A percentile compares a stretch with the other conserved stretches of the same genome.
phyloP scores from a whole-genome alignment of 805 yeast species.

The Henningerozyma blattae region DNA sequence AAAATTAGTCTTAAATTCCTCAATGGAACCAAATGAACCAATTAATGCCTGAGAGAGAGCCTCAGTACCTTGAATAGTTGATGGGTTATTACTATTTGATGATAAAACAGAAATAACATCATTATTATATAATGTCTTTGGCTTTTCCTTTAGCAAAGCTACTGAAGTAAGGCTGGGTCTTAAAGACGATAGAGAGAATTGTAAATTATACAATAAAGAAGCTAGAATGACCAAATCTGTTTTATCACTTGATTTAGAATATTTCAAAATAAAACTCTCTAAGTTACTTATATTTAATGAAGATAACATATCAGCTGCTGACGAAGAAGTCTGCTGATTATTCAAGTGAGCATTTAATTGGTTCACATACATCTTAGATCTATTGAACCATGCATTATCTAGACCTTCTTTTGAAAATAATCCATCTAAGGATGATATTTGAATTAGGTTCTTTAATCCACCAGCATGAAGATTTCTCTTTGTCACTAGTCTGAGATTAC shows the following conservation, averaged over 20 bases:
- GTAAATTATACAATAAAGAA: slow-evolving; percentile 27
- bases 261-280: slow-evolving; percentile 14
- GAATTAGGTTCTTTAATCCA: slow-evolving; percentile 14
- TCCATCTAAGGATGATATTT: slow-evolving; percentile 34
- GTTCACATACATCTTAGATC: slow-evolving; percentile 28
- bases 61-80: slow-evolving; percentile 22
- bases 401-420: slow-evolving; percentile 36
- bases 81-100: slow-evolving; percentile 19
- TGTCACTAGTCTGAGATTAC: no score
- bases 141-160: neutral
- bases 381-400: slow-evolving; percentile 38
- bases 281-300: no score
- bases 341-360: slow-evolving; percentile 25
- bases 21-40: slow-evolving; percentile 61
- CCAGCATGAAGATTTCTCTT: no score
- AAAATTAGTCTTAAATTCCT: slow-evolving; percentile 62
- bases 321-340: no score
- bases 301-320: no score
- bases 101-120: slow-evolving; percentile 1
- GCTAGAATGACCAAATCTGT: slow-evolving; percentile 28
- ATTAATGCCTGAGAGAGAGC: slow-evolving; percentile 36
- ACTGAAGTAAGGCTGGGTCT: slow-evolving; percentile 5
- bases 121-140: neutral
- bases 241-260: slow-evolving; percentile 21
- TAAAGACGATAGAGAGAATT: slow-evolving; percentile 26